phyloP scores from a whole-genome alignment of 345 rosid species.

The Hypericum perforatum region DNA sequence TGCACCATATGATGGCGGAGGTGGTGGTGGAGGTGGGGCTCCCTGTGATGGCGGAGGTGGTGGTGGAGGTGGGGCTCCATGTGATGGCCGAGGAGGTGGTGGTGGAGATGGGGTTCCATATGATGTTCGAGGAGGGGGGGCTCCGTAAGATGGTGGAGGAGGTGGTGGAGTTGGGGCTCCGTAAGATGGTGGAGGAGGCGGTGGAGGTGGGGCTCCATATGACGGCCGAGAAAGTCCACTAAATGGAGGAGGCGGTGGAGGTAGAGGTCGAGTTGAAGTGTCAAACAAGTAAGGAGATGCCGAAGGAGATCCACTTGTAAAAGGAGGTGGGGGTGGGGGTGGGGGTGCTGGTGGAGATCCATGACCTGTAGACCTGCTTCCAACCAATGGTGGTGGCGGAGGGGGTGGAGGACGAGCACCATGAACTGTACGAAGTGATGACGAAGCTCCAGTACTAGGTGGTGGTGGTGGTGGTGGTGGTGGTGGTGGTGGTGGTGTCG shows the following conservation, averaged over 20 bases:
- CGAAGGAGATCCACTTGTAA: conserved; percentile 13
- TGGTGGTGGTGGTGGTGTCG: conserved; percentile 6
- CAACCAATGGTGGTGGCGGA: conserved; percentile 13
- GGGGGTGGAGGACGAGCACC: conserved; percentile 32
- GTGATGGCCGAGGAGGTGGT: conserved; percentile 12
- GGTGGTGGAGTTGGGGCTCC: conserved; percentile 16
- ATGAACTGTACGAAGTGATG: conserved; percentile 9
- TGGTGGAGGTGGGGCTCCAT: conserved; percentile 14
- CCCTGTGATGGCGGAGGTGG: conserved; percentile 10
- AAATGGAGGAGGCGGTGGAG: conserved; percentile 20
- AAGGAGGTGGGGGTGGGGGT: conserved; percentile 20
- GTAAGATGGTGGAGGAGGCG: conserved; percentile 12
- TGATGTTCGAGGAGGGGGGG: conserved; percentile 26
- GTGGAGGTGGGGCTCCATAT: conserved; percentile 28
- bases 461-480: conserved; percentile 15
- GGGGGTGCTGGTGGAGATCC: conserved; percentile 24
- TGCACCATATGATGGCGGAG: conserved; percentile 6
- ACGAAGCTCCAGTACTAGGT: conserved; percentile 10
- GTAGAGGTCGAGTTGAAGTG: conserved; percentile 18
- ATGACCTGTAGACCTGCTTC: conserved; percentile 18
- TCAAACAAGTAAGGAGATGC: conserved; percentile 16
- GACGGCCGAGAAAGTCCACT: conserved; percentile 16
- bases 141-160: conserved; percentile 8
- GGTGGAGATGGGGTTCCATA: conserved; percentile 15
- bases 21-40: conserved; percentile 32